Conservation (phyloP, 192 early-diverging fungal species). For the Coemansia sp. region DNA sequence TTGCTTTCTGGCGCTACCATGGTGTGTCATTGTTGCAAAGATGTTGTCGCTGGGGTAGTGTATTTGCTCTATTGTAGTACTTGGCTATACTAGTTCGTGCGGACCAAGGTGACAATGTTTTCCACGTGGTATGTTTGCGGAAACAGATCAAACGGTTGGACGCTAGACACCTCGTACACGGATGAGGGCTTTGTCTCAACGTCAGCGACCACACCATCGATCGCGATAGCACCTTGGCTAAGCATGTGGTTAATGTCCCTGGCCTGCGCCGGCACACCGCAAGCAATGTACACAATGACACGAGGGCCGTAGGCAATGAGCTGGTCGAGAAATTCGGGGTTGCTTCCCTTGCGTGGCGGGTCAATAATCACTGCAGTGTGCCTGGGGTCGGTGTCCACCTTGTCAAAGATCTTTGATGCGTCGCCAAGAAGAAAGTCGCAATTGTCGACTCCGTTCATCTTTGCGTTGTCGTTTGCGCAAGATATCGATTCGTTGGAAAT, state of each 20-base stretch:
- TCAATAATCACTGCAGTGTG: slow-evolving; percentile 69
- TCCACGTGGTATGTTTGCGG: slow-evolving; percentile 71
- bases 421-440: slow-evolving; percentile 60
- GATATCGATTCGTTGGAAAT: slow-evolving; percentile 60
- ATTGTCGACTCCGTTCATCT: slow-evolving; percentile 55
- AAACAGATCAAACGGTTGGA: slow-evolving; percentile 72
- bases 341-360: slow-evolving; percentile 67
- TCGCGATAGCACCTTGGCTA: slow-evolving; percentile 35
- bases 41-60: background rate
- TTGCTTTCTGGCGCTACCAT: too few relatives aligned
- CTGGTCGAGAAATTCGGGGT: slow-evolving; percentile 62
- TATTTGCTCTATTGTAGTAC: background rate
- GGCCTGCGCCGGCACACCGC: slow-evolving; percentile 63
- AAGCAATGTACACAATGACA: slow-evolving; percentile 69
- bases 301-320: slow-evolving; percentile 64
- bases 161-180: slow-evolving; percentile 57
- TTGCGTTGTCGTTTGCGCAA: slow-evolving; percentile 63
- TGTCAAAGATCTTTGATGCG: slow-evolving; percentile 59
- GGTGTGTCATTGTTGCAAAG: too few relatives aligned
- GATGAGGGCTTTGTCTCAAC: slow-evolving; percentile 32
- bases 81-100: slow-evolving; percentile 24
- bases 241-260: slow-evolving; percentile 58
- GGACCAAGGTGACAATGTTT: slow-evolving; percentile 62
- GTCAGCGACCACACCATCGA: slow-evolving; percentile 14
- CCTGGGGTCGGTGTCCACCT: slow-evolving; percentile 50